phyloP scores from a whole-genome alignment of 768 basidiomycete genomes.

The Mycena leptocephala region DNA sequence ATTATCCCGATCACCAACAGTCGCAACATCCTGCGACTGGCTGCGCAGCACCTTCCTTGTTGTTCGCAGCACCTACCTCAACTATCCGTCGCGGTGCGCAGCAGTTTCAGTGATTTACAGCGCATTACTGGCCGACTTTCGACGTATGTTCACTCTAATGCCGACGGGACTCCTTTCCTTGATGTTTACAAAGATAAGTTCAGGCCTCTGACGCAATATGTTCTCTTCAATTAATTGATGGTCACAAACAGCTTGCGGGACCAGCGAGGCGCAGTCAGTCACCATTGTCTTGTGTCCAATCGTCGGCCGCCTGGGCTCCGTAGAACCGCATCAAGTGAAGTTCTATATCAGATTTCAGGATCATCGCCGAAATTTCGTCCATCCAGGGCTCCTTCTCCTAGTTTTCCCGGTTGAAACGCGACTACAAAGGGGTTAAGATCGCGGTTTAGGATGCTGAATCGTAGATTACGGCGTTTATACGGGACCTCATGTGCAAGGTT shows the following conservation, averaged over 20 bases:
- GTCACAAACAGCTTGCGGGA: not conserved
- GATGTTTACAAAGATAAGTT: not conserved
- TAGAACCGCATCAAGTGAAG: not conserved
- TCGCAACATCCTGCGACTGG: not conserved
- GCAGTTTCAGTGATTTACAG: not conserved
- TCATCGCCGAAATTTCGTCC: not conserved
- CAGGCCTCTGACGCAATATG: not conserved
- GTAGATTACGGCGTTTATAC: not conserved
- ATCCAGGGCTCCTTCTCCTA: not conserved
- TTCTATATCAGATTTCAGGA: not conserved
- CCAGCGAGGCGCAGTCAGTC: constrained; percentile 6
- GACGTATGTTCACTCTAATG: constrained; percentile 25
- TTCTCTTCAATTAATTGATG: not conserved
- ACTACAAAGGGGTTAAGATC: not conserved
- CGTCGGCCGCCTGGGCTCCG: not conserved
- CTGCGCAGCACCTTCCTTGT: constrained; percentile 13
- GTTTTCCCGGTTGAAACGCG: not conserved
- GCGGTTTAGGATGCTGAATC: not conserved
- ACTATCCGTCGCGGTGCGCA: constrained; percentile 5
- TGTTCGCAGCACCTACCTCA: not conserved
- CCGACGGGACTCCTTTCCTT: constrained; percentile 22
- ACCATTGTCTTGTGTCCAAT: not conserved
- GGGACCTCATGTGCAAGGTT: not conserved
- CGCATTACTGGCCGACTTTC: not conserved
- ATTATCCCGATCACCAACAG: not conserved